A percentile compares a stretch with the other conserved stretches of the same genome.
These are phyloP conservation scores for Pulveroboletus sp. DNA, from an alignment of 768 basidiomycete species.

Conservation along the genomic window DNA sequence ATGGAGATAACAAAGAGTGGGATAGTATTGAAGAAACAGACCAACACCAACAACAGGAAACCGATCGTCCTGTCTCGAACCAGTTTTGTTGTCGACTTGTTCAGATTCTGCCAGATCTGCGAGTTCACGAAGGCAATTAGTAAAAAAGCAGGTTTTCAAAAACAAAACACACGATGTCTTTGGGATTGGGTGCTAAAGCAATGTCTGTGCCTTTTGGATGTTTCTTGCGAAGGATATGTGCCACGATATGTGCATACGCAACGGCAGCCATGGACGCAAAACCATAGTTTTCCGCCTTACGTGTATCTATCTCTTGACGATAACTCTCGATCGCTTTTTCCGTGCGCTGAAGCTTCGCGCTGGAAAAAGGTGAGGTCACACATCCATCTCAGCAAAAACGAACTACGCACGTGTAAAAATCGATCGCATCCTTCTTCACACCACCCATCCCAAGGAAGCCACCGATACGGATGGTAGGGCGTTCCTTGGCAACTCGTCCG, in stretches of 20 bases:
- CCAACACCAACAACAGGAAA: conserved; percentile 66
- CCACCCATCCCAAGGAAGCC: conserved; percentile 83
- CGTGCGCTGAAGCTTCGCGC: conserved; percentile 50
- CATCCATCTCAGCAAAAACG: not conserved
- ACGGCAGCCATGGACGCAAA: conserved; percentile 89
- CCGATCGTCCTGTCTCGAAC: conserved; percentile 66
- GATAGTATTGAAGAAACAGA: conserved; percentile 94
- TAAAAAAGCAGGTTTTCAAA: not conserved
- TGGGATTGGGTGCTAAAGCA: conserved; percentile 79
- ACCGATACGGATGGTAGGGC: conserved; percentile 78
- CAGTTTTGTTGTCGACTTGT: conserved; percentile 61
- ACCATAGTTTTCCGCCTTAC: conserved; percentile 84
- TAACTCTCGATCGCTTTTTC: conserved; percentile 72
- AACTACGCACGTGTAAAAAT: conserved; percentile 77
- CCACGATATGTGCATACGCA: conserved; percentile 84
- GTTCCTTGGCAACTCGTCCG: conserved; percentile 69
- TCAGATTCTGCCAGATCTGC: conserved; percentile 90
- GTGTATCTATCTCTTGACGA: conserved; percentile 64
- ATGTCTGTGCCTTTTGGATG: conserved; percentile 69
- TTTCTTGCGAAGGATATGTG: conserved; percentile 62
- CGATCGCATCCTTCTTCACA: conserved; percentile 83
- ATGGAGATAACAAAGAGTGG: conserved; percentile 88
- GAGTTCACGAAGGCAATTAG: not conserved
- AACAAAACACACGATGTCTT: conserved; percentile 63
- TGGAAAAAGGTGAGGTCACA: conserved; percentile 16